Evolutionary conservation across 2,329 filamentous ascomycete species (phyloP), one percentile per base, ranked within the genome.

Genomic region (Stromatinia cepivora): DNA sequence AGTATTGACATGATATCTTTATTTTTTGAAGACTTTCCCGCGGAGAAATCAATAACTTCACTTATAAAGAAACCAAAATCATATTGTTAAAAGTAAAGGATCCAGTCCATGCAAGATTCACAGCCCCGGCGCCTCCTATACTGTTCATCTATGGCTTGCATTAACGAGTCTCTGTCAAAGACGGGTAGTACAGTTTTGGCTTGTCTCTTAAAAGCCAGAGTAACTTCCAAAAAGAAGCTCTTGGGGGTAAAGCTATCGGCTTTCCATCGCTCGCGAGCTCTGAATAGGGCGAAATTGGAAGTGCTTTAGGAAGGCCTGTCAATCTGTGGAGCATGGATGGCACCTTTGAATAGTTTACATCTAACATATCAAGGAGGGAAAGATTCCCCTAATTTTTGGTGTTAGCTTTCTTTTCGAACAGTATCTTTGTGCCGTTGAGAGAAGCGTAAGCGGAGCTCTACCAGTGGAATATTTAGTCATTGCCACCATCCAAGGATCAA

Each of bases 71-170:
- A n/a, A 54, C 22, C 17, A 64, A 9, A 10, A 53, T 36, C 6
- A 64, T 64, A 15, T 36, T 52, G 20, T 64, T 53, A 10, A 64
- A 64, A 64, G 48, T 46, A 53, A 31, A 64, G n/a, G 15, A n/a
- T 53, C 22, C 20, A 53, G 25, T 64, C 31, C 20, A 53, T 36
- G 61, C n/a, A 8, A 17, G 3, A 25, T 53, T 46, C 9, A 17
- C 9, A 52, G 53, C 11, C 28, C 15, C 61, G 25, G 28, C 28
- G 31, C 28, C 10, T n/a, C 13, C 22, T 52, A 28, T 42, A 53
- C 25, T 39, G 17, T 17, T 64, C 61, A n/a, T 53, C 17, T 53
- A 52, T 53, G 10, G 61, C 45, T 39, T 64, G 20, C 28, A 53
- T 15, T 10, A 64, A 28, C 7, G 10, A n/a, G 6, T 6, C 46